Evolutionary conservation across 176 grass and related monocot genomes (phyloP), one percentile per base, ranked within the genome.

Genomic region (Aegilops longissima): DNA sequence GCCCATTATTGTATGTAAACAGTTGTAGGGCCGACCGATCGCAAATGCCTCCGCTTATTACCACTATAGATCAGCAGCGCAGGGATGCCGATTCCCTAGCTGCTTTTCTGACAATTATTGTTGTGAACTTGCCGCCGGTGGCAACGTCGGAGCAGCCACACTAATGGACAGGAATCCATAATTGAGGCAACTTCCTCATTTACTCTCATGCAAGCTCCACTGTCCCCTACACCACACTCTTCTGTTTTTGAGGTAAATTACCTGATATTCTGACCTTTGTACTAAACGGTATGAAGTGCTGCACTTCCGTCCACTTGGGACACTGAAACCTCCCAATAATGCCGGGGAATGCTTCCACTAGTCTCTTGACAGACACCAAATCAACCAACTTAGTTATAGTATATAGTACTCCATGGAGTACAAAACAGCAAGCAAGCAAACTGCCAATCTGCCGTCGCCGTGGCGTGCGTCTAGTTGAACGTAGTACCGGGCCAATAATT

Each of bases 141-240:
- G 38, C 31, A 61, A 33, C 9, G n/a, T 27, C 47, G 51, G 39
- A 49, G 24, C 7, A 54, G 14, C 51, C 51, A 18, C 36, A 45
- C 36, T n/a, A 13, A 66, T 29, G 61, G 45, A 87, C 78, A 67
- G 4, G 42, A 38, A 82, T 4, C 25, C 79, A 80, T 65, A 66
- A 56, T 42, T 23, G 86, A 58, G 31, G 23, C 59, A 68, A 3
- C 47, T 77, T 69, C 52, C 63, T 64, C 45, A 17, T 67, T 82
- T 30, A 42, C 11, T 77, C 34, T 44, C 13, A 27, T 34, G 8
- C 39, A 40, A 2, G 39, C 73, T 13, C 61, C 39, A 66, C 59
- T 24, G 38, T 8, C 38, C 20, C 74, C 54, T 36, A 5, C 77
- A 3, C 12, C 0, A 59, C 56, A 21, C 54, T 21, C 6, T 21